A percentile compares a stretch with the other conserved stretches of the same genome.
phyloP scores from a whole-genome alignment of 2,329 filamentous ascomycete species.

The Zalaria sp. region DNA sequence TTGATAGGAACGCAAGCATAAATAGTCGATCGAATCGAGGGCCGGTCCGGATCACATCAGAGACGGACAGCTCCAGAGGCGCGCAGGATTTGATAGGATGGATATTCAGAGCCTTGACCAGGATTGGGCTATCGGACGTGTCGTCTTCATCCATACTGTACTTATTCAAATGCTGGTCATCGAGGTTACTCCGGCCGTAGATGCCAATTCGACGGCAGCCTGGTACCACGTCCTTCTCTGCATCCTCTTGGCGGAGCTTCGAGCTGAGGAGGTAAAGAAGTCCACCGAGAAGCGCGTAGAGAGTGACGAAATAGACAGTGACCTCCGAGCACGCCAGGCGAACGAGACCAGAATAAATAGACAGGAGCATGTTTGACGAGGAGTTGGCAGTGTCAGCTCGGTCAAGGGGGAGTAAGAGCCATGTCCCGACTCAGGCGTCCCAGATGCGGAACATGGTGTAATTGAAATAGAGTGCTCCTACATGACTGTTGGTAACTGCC shows the following conservation, averaged over 20 bases:
- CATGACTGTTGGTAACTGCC: too few species aligned
- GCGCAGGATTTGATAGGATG: slow-evolving; percentile 76
- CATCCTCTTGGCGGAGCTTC: neutral
- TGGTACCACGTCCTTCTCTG: slow-evolving; percentile 2
- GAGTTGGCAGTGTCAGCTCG: too few species aligned
- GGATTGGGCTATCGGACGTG: neutral
- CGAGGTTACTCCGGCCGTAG: slow-evolving; percentile 10
- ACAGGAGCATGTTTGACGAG: too few species aligned
- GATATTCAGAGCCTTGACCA: slow-evolving; percentile 56
- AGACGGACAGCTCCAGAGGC: slow-evolving; percentile 56
- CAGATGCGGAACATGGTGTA: too few species aligned
- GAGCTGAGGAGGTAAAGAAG: neutral
- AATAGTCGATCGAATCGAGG: slow-evolving; percentile 71
- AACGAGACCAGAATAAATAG: too few species aligned
- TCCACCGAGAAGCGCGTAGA: neutral
- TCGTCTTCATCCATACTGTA: slow-evolving; percentile 3
- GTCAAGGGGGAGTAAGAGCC: too few species aligned
- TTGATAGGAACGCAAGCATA: slow-evolving; percentile 50
- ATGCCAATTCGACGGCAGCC: slow-evolving; percentile 14
- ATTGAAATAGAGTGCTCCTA: too few species aligned
- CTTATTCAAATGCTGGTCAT: slow-evolving; percentile 9
- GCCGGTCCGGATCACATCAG: slow-evolving; percentile 52
- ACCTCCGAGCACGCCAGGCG: too few species aligned
- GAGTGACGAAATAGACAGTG: neutral
- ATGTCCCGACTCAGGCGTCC: too few species aligned